Base-by-base conservation (phyloP, 2,329 filamentous ascomycete species). In the Epichloe brachyelytri region DNA sequence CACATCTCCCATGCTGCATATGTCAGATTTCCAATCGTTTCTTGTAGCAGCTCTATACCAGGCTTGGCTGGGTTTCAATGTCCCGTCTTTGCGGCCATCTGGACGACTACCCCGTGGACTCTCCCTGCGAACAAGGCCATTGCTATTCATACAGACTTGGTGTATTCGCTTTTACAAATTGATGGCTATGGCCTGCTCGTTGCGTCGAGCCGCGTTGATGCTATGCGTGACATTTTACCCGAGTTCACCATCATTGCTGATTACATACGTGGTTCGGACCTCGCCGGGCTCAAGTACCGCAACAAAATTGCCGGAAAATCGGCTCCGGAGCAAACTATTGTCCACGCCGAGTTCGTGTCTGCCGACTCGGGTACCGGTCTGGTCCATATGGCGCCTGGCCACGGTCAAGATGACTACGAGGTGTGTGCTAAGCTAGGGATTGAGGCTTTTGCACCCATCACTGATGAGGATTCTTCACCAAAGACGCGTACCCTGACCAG, bases 101-200 rank as follows among this genome's bases (percentile, higher is more conserved):
- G 93, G 93, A 98, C 93, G 2, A 98, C 93, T 0, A 98, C 93
- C 0, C 93, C 93, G 0, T 98, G 93, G 93, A 98, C 93, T 0
- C 72, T 98, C 5, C 91, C 93, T 0, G 90, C 91, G 2, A 98
- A 98, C 64, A 82, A 81, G 62, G 90, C 88, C 0, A 89, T 98
- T 63, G 90, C 88, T 2, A 77, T 97, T 37, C 82, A 88, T 59
- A 71, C 78, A 6, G 80, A 86, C 39, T 69, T 97, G 54, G 72
- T 80, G 43, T 98, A 97, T 64, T 74, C 75, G 4, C 67, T 95
- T 19, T 71, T 94, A 38, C 71, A 75, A 50, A 71, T 77, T 1
- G 71, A 72, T 0, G 64, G 64, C 0, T 73, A 82, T 56, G 80
- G 81, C 17, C 71, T 91, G 2, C 66, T 97, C 3, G 74, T 96